These are phyloP conservation scores for Colletotrichum godetiae DNA, from an alignment of 2,329 filamentous ascomycete genomes.

Conservation along the genomic window DNA sequence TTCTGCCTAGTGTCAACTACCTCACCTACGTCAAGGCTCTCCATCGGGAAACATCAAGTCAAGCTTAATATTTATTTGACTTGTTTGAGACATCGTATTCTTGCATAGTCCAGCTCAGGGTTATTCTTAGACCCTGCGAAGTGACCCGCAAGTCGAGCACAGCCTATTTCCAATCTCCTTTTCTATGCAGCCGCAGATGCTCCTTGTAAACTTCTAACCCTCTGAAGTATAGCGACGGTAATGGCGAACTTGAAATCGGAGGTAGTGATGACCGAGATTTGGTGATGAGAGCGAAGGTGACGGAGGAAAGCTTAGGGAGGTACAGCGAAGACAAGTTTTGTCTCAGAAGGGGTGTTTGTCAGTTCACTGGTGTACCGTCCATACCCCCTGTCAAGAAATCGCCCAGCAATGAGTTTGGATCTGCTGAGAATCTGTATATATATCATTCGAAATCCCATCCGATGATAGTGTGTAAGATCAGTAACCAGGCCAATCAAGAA, in stretches of 20 bases:
- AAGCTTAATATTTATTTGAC: no score
- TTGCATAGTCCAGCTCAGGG: neutral
- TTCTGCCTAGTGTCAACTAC: neutral
- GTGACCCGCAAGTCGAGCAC: neutral
- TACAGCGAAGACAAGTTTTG: neutral
- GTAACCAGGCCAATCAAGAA: neutral
- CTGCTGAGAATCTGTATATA: neutral
- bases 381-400: neutral
- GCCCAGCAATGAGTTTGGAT: no score
- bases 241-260: neutral
- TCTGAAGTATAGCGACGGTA: no score
- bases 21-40: neutral
- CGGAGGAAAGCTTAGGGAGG: neutral
- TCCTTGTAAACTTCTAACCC: neutral
- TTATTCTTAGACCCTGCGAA: neutral
- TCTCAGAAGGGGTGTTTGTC: neutral
- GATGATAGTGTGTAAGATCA: neutral
- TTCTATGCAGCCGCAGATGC: neutral
- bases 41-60: neutral
- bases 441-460: neutral
- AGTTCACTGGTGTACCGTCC: neutral
- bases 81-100: neutral
- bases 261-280: no score
- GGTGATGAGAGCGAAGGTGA: neutral
- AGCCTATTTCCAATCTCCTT: neutral